Conservation (phyloP, 176 grass and related monocot genomes). For the Bolboschoenus planiculmis region DNA sequence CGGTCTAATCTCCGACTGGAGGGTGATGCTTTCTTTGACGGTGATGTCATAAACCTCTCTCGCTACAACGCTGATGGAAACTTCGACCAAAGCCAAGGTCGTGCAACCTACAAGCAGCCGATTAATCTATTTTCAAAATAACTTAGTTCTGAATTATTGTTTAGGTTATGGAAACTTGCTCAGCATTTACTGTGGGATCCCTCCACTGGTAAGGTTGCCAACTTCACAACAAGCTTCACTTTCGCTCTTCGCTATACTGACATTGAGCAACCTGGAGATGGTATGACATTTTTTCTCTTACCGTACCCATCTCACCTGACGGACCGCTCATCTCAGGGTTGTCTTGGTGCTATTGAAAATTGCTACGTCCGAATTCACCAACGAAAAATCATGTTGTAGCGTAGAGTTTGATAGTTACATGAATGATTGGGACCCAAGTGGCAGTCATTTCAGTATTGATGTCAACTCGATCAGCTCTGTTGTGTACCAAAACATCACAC, state of each 20-base stretch:
- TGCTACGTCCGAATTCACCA: background rate
- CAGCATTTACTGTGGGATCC: conserved; percentile 25
- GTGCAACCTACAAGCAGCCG: conserved; percentile 7
- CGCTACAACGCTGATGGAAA: background rate
- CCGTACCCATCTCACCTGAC: background rate
- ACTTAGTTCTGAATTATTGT: no score
- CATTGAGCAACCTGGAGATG: background rate
- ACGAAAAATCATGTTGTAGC: background rate
- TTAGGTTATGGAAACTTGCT: no score
- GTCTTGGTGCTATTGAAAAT: conserved; percentile 15
- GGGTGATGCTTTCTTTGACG: background rate
- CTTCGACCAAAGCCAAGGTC: background rate
- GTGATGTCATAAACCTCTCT: background rate
- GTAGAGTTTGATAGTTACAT: conserved; percentile 25
- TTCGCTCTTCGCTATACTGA: background rate
- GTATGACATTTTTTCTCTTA: conserved; percentile 25
- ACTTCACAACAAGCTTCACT: conserved; percentile 29
- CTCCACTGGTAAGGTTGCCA: background rate
- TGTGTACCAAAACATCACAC: conserved; percentile 7
- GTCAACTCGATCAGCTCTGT: conserved; percentile 5
- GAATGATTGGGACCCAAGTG: background rate
- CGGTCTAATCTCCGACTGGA: background rate
- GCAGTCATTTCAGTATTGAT: conserved; percentile 28
- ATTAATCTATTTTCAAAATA: no score
- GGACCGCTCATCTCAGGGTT: background rate